Conservation (phyloP, 306 rosid genomes). For the Vigna nakashimae region DNA sequence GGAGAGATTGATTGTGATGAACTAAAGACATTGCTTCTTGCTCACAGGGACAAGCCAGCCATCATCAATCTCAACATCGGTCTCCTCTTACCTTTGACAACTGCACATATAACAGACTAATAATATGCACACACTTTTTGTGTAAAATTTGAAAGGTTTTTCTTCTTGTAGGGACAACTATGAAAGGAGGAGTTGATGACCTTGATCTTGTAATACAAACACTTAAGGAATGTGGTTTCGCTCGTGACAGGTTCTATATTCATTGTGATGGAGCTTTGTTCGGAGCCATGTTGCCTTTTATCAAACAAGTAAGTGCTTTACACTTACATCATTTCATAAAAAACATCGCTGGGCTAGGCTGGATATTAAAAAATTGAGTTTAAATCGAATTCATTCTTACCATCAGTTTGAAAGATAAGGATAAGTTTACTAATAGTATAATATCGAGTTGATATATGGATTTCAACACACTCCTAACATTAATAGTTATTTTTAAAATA, state of each 20-base stretch:
- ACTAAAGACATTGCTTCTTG: constrained; percentile 53
- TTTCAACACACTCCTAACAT: too few species aligned
- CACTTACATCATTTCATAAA: too few species aligned
- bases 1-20: constrained; percentile 75
- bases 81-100: constrained; percentile 1
- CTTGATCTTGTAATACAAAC: constrained; percentile 63
- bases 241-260: constrained; percentile 67
- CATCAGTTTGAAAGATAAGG: too few species aligned
- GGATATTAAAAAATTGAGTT: too few species aligned
- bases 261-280: constrained; percentile 78
- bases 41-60: constrained; percentile 72
- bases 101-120: too few species aligned
- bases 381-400: too few species aligned
- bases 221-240: constrained; percentile 62
- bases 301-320: constrained; percentile 48
- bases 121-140: too few species aligned
- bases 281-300: constrained; percentile 78
- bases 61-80: constrained; percentile 76
- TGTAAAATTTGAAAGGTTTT: neutral
- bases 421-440: too few species aligned
- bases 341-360: too few species aligned
- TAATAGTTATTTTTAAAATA: too few species aligned
- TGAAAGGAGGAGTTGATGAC: constrained; percentile 75
- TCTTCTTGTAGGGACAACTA: constrained; percentile 59
- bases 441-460: too few species aligned